These are phyloP conservation scores for Aspergillus aculeatus DNA, from an alignment of 2,329 filamentous ascomycete genomes.

Conservation along the genomic window DNA sequence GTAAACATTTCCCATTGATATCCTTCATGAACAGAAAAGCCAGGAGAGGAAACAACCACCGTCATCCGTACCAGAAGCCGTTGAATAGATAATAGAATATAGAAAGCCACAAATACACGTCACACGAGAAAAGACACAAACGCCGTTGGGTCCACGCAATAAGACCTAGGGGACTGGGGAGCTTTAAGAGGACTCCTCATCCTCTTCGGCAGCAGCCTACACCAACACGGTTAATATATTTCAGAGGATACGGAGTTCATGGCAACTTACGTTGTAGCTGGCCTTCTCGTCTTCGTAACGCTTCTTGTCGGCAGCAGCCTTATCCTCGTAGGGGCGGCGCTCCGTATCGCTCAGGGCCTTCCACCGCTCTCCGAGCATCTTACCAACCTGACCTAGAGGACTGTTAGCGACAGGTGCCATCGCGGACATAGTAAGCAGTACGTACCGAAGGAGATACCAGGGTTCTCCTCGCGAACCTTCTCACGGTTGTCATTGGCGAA, in stretches of 20 bases:
- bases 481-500: slow-evolving; percentile 99
- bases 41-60: slow-evolving; percentile 32
- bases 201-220: slow-evolving; percentile 59
- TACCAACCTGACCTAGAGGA: slow-evolving; percentile 80
- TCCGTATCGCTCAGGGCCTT: slow-evolving; percentile 95
- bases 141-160: slow-evolving; percentile 32
- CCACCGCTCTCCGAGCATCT: slow-evolving; percentile 97
- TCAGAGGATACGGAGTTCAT: neutral
- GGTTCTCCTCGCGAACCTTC: slow-evolving; percentile 97
- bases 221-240: slow-evolving; percentile 9
- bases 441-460: slow-evolving; percentile 91
- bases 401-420: slow-evolving; percentile 17
- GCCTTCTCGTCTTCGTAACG: slow-evolving; percentile 98
- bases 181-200: slow-evolving; percentile 49
- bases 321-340: slow-evolving; percentile 89
- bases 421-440: slow-evolving; percentile 8
- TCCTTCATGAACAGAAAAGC: slow-evolving; percentile 32
- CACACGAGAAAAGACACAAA: slow-evolving; percentile 36
- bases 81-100: slow-evolving; percentile 33
- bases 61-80: slow-evolving; percentile 34
- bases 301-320: slow-evolving; percentile 98
- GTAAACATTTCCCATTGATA: slow-evolving; percentile 32
- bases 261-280: slow-evolving; percentile 74
- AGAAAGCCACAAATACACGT: slow-evolving; percentile 30
- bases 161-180: slow-evolving; percentile 20